Evolutionary conservation across 2,329 filamentous ascomycete genomes (phyloP).

Genomic region (Trichoderma sp.): DNA sequence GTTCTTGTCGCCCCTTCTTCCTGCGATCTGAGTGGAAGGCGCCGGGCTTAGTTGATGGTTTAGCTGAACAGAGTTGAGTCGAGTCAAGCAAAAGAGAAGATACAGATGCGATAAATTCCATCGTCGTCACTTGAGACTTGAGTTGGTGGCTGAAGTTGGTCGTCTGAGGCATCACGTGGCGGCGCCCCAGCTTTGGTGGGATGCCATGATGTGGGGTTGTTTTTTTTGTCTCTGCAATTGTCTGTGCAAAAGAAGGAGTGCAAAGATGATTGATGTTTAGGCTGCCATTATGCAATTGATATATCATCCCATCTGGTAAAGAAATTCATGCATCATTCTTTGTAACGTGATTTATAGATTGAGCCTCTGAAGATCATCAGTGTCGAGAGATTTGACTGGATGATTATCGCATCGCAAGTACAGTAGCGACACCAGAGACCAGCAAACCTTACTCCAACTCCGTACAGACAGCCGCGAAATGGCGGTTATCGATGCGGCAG

Average conservation of each 20-base stretch:
- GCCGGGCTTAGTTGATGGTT: background rate
- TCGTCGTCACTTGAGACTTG: background rate
- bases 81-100: background rate
- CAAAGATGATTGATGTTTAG: background rate
- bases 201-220: background rate
- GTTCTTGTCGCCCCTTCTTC: background rate
- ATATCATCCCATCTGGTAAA: background rate
- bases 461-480: background rate
- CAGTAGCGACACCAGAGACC: background rate
- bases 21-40: background rate
- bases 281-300: background rate
- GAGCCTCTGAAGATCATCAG: background rate
- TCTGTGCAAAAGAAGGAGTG: background rate
- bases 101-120: background rate
- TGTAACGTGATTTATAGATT: background rate
- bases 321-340: background rate
- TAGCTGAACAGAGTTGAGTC: background rate
- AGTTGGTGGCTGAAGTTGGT: background rate
- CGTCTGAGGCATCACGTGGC: background rate
- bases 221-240: background rate
- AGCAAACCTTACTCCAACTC: no score
- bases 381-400: background rate
- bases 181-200: background rate
- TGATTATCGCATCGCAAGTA: background rate
- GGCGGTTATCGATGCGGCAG: conserved; percentile 14